Evolutionary conservation across 352 stramenopile genomes (phyloP).

Genomic region (Blastocystis sp.): DNA sequence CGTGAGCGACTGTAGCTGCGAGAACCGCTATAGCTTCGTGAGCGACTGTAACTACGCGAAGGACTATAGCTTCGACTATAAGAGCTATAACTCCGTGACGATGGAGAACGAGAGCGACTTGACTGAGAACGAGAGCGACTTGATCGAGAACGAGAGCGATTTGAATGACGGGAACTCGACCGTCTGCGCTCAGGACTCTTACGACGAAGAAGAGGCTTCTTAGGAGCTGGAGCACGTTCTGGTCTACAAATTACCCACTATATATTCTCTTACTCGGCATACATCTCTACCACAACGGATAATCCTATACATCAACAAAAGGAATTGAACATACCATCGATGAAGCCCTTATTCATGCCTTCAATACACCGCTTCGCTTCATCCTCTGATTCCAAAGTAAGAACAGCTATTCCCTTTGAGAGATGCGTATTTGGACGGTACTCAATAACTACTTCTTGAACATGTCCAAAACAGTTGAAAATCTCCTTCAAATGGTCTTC

Average conservation of each 20-base stretch:
- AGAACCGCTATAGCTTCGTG: conserved; percentile 7
- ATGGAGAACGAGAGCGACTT: background rate
- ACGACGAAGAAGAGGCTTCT: conserved; percentile 50
- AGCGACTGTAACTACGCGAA: conserved; percentile 21
- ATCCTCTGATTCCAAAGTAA: background rate
- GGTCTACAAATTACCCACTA: background rate
- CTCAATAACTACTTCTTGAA: conserved; percentile 20
- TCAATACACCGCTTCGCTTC: background rate
- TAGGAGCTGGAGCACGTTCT: background rate
- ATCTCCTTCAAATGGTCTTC: conserved; percentile 57
- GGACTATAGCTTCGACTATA: conserved; percentile 16
- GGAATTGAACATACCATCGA: background rate
- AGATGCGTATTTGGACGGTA: background rate
- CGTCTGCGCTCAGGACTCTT: background rate
- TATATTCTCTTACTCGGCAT: background rate
- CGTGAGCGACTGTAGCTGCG: conserved; percentile 1
- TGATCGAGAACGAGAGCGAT: background rate
- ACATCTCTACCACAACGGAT: background rate
- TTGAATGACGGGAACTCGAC: background rate
- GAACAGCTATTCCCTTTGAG: background rate
- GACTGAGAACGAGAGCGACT: conserved; percentile 6
- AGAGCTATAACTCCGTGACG: background rate
- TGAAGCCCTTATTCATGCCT: conserved; percentile 47
- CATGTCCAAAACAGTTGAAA: conserved; percentile 25
- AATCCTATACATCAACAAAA: conserved; percentile 5